Base-by-base conservation (phyloP, 2,329 filamentous ascomycete species). In the Aspergillus jensenii region DNA sequence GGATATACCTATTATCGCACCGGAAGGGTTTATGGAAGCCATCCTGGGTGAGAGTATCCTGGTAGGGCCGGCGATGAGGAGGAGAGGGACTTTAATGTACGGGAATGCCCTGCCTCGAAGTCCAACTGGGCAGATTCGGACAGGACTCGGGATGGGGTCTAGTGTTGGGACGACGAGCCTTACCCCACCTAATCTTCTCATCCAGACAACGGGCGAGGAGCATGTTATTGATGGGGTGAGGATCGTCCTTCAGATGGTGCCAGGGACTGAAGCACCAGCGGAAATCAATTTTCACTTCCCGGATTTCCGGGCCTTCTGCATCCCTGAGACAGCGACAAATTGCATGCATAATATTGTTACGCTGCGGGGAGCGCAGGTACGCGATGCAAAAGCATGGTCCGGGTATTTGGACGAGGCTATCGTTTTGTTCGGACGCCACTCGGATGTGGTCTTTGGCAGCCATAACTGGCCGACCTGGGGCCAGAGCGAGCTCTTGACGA, bases 401-500 rank as follows among this genome's bases (percentile, higher is more conserved):
- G 59, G 64, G 15, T 76, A 78, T 46, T 59, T 79, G 8, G 73
- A 76, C 64, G 79, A 56, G 75, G 63, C 74, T 5, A 66, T 77
- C 19, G 66, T 65, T 12, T 45, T 78, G n/a, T 79, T 70, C 52
- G 71, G 69, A 0, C 47, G 62, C 2, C 56, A 66, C 4, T 49
- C 71, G 1, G 69, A 76, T 5, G 71, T 78, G 2, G 52, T 76
- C 3, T 77, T 78, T 52, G 69, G 68, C 1, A 67, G 70, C 21
- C 76, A 79, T 60, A 65, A 75, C 58, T 79, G 77, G 76, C 77
- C 76, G n/a, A 78, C 74, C 0, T 79, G 74, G 73, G 74, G 73
- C 0, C 51, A 59, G 3, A 59, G 66, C 0, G 59, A 68, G 2
- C 55, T 74, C 15, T 54, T 66, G 6, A 46, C 53, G 4, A 60